Conservation (phyloP, 192 early-diverging fungal genomes). For the Rhizophlyctis rosea region DNA sequence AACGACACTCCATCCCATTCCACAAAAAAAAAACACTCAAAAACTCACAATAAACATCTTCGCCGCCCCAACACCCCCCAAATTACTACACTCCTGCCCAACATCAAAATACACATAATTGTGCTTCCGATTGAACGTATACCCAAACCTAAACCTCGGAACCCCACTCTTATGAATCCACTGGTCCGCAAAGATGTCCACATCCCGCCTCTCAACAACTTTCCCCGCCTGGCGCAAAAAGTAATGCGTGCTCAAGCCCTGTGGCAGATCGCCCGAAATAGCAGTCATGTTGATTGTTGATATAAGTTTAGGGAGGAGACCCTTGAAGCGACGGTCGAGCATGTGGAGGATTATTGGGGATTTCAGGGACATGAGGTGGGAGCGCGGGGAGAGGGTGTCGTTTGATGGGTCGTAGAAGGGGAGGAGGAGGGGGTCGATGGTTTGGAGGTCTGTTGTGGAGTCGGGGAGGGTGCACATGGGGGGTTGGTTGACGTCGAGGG, state of each 20-base stretch:
- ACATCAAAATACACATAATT: constrained; percentile 85
- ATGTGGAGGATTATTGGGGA: constrained; percentile 86
- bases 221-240: constrained; percentile 81
- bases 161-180: constrained; percentile 90
- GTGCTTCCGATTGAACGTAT: constrained; percentile 93
- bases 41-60: constrained; percentile 47
- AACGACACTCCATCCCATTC: neutral
- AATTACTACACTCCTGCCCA: constrained; percentile 45
- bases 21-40: too few relatives aligned
- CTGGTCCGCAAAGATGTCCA: constrained; percentile 82
- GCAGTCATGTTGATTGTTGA: constrained; percentile 74
- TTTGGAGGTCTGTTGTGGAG: constrained; percentile 34
- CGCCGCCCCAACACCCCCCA: constrained; percentile 38
- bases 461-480: constrained; percentile 81
- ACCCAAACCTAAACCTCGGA: constrained; percentile 79
- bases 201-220: constrained; percentile 70
- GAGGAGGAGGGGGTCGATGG: constrained; percentile 35
- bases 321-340: constrained; percentile 84
- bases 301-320: constrained; percentile 71
- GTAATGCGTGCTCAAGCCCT: constrained; percentile 43
- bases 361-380: constrained; percentile 81
- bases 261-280: constrained; percentile 48
- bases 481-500: constrained; percentile 82
- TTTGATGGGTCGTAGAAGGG: constrained; percentile 48
- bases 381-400: constrained; percentile 37